Base-by-base conservation (phyloP, 805 yeast species). In the Lipomyces starkeyi region DNA sequence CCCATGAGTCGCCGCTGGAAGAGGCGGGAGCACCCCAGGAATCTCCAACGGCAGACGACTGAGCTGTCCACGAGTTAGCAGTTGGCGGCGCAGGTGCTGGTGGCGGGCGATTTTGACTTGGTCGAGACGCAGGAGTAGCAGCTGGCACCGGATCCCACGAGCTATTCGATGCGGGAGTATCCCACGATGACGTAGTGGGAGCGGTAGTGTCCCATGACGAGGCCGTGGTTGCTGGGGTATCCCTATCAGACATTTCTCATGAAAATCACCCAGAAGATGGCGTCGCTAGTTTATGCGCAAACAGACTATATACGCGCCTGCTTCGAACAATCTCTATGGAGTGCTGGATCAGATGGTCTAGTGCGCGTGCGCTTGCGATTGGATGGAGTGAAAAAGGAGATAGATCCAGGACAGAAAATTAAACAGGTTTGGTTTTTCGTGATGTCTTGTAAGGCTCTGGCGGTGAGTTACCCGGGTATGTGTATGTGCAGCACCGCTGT, bases 121-220 rank as follows among this genome's bases (percentile, higher is more conserved):
- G n/a, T 14, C 34, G 27, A 22, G 56, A 7, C 27, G n/a, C 27
- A n/a, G 54, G 54, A n/a, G 54, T 13, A 53, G 56, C 29, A 53
- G 56, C 13, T 17, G 49, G 49, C 22, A n/a, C 22, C n/a, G 56
- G 29, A n/a, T 53, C 56, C 56, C 56, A 53, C 1, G 56, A 53
- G 4, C 32, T 25, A 53, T 14, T 29, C n/a, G 56, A 25, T 6
- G 56, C n/a, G 13, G 56, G 34, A 7, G 56, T 17, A 22, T 53
- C 56, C 56, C 34, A 53, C 8, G 56, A 53, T 5, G 56, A 53
- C 29, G n/a, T 35, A 29, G 9, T 17, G 3, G 56, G 29, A 4
- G 27, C 56, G 11, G 56, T 27, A 17, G 56, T 22, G 20, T 53
- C 56, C 56, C 56, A 53, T n/a, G 49, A 43, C 22, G 49, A 43